Evolutionary conservation across 2,329 filamentous ascomycete genomes (phyloP).

Genomic region (Claviceps cyperi): DNA sequence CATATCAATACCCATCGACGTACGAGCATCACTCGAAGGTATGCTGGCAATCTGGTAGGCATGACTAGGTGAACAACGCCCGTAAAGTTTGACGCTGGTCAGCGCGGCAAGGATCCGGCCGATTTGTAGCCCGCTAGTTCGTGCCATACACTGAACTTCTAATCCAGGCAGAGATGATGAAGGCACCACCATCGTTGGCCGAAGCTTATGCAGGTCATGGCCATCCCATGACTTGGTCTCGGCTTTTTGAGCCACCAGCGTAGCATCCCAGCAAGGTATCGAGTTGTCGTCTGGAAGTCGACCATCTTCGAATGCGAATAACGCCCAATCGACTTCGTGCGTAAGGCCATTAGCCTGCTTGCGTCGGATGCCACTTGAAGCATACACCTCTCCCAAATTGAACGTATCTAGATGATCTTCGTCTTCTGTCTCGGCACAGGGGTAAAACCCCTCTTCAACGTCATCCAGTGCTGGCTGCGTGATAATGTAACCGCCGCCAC

Average conservation of each 20-base stretch:
- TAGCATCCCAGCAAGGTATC: slow-evolving; percentile 32
- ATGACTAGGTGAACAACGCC: slow-evolving; percentile 65
- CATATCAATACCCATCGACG: slow-evolving; percentile 10
- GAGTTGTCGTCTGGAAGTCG: slow-evolving; percentile 59
- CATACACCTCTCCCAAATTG: slow-evolving; percentile 69
- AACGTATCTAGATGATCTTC: slow-evolving; percentile 75
- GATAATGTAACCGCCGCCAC: slow-evolving; percentile 64
- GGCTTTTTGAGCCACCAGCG: slow-evolving; percentile 6
- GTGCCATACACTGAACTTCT: slow-evolving; percentile 74
- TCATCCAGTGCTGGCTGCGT: slow-evolving; percentile 89
- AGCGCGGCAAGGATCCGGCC: slow-evolving; percentile 67
- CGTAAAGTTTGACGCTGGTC: slow-evolving; percentile 75
- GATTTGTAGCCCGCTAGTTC: slow-evolving; percentile 69
- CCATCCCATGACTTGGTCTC: slow-evolving; percentile 3
- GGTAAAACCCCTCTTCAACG: slow-evolving; percentile 70
- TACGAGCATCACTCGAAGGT: slow-evolving; percentile 7
- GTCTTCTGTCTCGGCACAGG: slow-evolving; percentile 52
- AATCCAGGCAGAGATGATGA: slow-evolving; percentile 53
- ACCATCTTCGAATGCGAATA: slow-evolving; percentile 64
- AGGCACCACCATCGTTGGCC: slow-evolving; percentile 45
- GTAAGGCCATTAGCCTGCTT: slow-evolving; percentile 55
- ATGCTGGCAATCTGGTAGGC: slow-evolving; percentile 45
- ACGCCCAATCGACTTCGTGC: slow-evolving; percentile 91
- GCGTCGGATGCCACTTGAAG: slow-evolving; percentile 76
- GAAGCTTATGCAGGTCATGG: slow-evolving; percentile 22